Evolutionary conservation across 495 filamentous ascomycete genomes (phyloP), one percentile per base, ranked within the genome.

Genomic region (Achaetomiella virescens): DNA sequence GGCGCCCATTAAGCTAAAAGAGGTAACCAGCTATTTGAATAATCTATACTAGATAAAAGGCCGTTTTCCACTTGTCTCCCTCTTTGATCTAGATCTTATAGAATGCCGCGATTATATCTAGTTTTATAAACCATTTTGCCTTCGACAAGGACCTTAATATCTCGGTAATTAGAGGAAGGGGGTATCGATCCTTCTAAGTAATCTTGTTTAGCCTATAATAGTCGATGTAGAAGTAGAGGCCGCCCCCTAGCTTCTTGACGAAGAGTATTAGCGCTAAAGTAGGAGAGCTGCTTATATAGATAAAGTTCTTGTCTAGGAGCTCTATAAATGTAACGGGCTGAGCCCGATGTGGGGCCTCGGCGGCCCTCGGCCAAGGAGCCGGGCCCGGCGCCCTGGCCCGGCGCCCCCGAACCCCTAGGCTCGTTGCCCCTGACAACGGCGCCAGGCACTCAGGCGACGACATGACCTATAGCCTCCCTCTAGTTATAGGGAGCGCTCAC

Each of bases 101-200:
- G 12, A 60, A 68, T 3, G 61, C 63, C 0, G 18, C 17, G 2
- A 24, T 37, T 2, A 52, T 48, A 42, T 82, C 70, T 0, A 82
- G 44, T 54, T 78, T 79, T 0, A 62, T 82, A 51, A 75, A 80
- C 24, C 66, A 62, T 41, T 60, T 70, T 2, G 66, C 63, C 27
- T 55, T 57, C 0, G 18, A 25, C 1, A 81, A 22, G 0, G 57
- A 22, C 15, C 60, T 22, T 1, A 81, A 37, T 0, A 66, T 64
- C 48, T 83, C 69, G n/a, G 75, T 42, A 20, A 80, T 77, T 11
- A 78, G 38, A 0, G 73, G 76, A 0, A 81, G 31, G 0, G 72
- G 70, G 45, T 31, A 31, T 79, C 61, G 35, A 37, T 83, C 70
- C 52, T 76, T 77, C 2, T 55, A 60, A 0, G 67, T 81, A 0